A percentile compares a stretch with the other conserved stretches of the same genome.
Conservation (phyloP, 345 rosid species). For the Garcia nutans region DNA sequence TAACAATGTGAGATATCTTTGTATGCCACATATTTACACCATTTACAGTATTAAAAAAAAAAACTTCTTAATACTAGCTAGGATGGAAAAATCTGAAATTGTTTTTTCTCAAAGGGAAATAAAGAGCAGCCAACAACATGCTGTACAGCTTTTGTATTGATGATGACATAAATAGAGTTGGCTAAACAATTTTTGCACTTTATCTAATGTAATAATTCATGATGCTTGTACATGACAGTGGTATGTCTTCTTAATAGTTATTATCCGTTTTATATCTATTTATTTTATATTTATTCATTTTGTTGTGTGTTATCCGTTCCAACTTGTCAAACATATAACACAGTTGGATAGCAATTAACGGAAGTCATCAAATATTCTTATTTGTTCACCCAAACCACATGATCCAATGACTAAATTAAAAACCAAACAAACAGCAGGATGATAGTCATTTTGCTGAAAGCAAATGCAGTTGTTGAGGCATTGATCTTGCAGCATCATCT, state of each 20-base stretch:
- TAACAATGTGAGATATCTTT: neutral
- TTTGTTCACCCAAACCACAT: neutral
- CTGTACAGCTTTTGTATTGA: neutral
- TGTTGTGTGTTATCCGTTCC: neutral
- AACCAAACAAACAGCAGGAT: neutral
- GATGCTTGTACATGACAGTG: neutral
- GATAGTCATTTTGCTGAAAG: neutral
- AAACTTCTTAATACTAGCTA: neutral
- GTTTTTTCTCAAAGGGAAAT: neutral
- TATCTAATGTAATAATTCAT: neutral
- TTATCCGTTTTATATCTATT: too few species aligned
- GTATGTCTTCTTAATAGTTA: too few species aligned
- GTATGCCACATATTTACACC: neutral
- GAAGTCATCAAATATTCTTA: neutral
- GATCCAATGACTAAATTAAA: neutral
- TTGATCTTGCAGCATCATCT: neutral
- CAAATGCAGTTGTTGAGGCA: neutral
- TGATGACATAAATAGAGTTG: neutral
- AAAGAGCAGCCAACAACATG: neutral
- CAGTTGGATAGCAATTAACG: neutral
- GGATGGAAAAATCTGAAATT: neutral
- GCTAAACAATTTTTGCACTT: neutral
- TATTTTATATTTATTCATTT: neutral
- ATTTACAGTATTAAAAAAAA: neutral
- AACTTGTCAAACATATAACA: too few species aligned